Percentiles rank a stretch among this genome's conserved stretches.
Evolutionary conservation across 805 yeast species (phyloP).

Genomic region (Jamesozyma rosinii): DNA sequence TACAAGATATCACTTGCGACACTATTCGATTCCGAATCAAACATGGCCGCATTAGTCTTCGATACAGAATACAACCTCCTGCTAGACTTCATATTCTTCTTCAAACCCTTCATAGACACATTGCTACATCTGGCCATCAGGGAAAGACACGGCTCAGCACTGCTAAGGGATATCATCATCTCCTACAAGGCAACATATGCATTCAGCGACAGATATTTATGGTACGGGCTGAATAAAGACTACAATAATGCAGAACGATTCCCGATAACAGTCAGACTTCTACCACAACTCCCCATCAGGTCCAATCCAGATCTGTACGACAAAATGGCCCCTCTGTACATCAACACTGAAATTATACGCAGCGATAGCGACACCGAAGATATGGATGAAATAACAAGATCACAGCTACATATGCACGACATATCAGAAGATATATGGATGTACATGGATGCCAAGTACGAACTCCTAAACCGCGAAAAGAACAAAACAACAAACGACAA

Average conservation of each 20-base stretch:
- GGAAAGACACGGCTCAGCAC: not conserved
- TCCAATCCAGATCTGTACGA: not conserved
- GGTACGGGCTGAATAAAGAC: conserved; percentile 5
- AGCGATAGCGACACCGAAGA: not conserved
- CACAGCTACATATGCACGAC: not conserved
- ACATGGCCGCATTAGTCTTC: not conserved
- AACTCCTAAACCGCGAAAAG: not conserved
- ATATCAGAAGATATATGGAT: not conserved
- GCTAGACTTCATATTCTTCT: conserved; percentile 7
- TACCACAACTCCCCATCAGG: not conserved
- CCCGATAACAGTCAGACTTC: not conserved
- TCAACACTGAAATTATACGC: too few relatives aligned
- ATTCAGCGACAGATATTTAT: conserved; percentile 3
- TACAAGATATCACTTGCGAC: conserved; percentile 3
- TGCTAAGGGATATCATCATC: conserved; percentile 6
- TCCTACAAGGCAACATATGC: conserved; percentile 9
- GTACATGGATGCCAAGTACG: too few relatives aligned
- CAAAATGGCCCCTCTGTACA: not conserved
- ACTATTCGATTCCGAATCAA: conserved; percentile 3
- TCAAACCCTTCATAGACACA: conserved; percentile 2
- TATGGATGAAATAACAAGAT: not conserved
- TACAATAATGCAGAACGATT: not conserved
- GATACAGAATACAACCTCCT: conserved; percentile 9
- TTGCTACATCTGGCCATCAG: not conserved
- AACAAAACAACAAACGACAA: not conserved